Evolutionary conservation across 1,284 basidiomycete genomes (phyloP).

Genomic region (Kwoniella shivajii): DNA sequence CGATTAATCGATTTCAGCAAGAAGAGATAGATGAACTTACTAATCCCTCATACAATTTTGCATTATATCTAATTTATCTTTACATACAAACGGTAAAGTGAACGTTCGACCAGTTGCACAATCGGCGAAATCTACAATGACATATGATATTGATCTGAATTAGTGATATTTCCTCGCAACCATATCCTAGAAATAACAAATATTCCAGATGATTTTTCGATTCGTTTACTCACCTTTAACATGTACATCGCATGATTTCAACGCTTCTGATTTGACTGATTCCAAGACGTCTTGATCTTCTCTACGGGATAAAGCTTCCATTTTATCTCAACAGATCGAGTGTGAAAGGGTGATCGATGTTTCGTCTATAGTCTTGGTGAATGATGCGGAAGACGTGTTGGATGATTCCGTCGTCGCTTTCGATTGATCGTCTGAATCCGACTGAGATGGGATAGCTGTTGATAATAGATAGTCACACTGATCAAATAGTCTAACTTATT

Average conservation of each 20-base stretch:
- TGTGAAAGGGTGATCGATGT: too few species aligned
- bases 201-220: too few species aligned
- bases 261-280: conserved; percentile 73
- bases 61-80: conserved; percentile 66
- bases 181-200: too few species aligned
- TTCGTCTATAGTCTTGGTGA: too few species aligned
- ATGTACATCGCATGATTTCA: conserved; percentile 73
- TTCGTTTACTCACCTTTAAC: conserved; percentile 66
- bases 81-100: conserved; percentile 81
- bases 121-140: conserved; percentile 70
- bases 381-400: too few species aligned
- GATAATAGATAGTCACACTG: too few species aligned
- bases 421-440: too few species aligned
- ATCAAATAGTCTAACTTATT: too few species aligned
- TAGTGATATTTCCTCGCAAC: too few species aligned
- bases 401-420: too few species aligned
- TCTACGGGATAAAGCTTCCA: conserved; percentile 83
- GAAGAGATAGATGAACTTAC: conserved; percentile 57
- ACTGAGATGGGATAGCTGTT: too few species aligned
- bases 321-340: conserved; percentile 42
- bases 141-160: too few species aligned
- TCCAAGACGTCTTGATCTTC: conserved; percentile 85
- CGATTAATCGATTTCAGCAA: neutral
- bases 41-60: conserved; percentile 80
- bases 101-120: conserved; percentile 80